Base-by-base conservation (phyloP, 805 yeast species). In the Yarrowia sp. region DNA sequence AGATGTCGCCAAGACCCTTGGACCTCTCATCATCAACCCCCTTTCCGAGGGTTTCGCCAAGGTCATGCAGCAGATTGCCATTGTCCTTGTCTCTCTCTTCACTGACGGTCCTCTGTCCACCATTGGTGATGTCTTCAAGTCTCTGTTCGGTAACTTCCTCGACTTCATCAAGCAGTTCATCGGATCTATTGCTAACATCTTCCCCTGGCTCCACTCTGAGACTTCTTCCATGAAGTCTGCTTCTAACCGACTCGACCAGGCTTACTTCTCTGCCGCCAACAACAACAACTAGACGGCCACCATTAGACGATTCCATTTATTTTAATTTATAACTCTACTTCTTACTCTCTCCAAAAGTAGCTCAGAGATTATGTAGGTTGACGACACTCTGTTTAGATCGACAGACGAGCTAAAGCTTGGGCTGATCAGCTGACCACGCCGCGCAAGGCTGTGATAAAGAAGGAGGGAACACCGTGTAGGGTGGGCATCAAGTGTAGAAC, bases 231-330 rank as follows among this genome's bases (percentile, higher is more conserved):
- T 51, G 58, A 51, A 51, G 58, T 36, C 43, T 13, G 58, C 58
- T n/a, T 51, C 58, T n/a, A 51, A 51, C 58, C 58, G 58, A 51
- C 58, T 51, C 10, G 58, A 51, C 43, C 58, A 51, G 58, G 58
- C 58, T 5, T 51, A 51, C 58, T 36, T 22, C 33, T 51, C 58
- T 22, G 58, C 57, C 33, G 18, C 42, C 32, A 36, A 51, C 35
- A 31, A 51, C 35, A 31, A 31, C 43, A 33, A 35, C 57, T 38
- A 51, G 28, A 11, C 31, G 32, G 2, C 35, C 5, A 10, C 11
- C 15, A 47, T 43, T 28, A 33, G 15, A 45, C 36, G 51, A 45
- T 48, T 48, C 28, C 28, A 13, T 17, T 33, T 33, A 48, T 48
- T 22, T 35, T 48, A 48, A 32, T 48, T 45, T 45, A 45, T 45